Evolutionary conservation across 495 filamentous ascomycete genomes (phyloP), one percentile per base, ranked within the genome.

Genomic region (Hyaloscypha bicolor): DNA sequence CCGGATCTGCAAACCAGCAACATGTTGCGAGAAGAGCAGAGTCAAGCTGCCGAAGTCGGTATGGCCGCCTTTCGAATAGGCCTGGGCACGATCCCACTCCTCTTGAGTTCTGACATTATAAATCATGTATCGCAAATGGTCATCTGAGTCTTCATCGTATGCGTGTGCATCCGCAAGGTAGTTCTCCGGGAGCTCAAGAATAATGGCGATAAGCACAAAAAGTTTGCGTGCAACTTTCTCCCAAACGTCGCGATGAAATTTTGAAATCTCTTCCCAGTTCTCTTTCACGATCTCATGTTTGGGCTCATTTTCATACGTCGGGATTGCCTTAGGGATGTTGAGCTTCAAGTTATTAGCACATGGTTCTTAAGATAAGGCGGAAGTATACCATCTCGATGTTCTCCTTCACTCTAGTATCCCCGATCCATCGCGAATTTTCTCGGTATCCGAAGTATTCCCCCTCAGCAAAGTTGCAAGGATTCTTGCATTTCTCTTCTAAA

Each of bases 11-110:
- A 85, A 78, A 12, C 80, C 83, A 0, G 81, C 82, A 1, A 86
- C 81, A 1, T 81, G 81, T 69, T 85, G 82, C 0, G 80, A 76
- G 75, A 85, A 87, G 0, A 87, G 74, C 22, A 88, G 73, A 2
- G 84, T 87, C 22, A 87, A 66, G n/a, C 75, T 81, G 9, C 84
- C 85, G 19, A 86, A 81, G 71, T 88, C 86, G 0, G 83, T 85
- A 68, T 87, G 85, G 0, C 82, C 83, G n/a, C 76, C 52, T 31
- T 52, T 53, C 2, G 21, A 31, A 22, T 52, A 53, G 19, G 39
- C 48, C 31, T 63, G 61, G 0, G 82, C 83, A 9, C 29, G 56
- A 35, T 37, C 61, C 56, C 58, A 61, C 35, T 82, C 72, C 33
- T 81, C 78, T 11, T 76, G 71, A 0, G 72, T 74, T 5, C 84